phyloP scores from a whole-genome alignment of 805 yeast species.

The Candida yuanshanica region DNA sequence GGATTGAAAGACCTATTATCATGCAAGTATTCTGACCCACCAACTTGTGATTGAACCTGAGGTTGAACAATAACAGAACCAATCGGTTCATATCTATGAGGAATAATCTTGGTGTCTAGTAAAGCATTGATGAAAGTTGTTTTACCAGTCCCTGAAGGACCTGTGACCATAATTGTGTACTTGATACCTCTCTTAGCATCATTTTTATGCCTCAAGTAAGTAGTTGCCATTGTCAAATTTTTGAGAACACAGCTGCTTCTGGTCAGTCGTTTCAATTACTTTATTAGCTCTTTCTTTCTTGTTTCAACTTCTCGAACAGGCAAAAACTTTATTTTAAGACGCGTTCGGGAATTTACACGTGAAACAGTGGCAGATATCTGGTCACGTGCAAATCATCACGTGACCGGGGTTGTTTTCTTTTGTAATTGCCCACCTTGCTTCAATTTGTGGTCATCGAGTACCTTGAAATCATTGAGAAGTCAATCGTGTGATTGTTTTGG shows the following conservation, averaged over 20 bases:
- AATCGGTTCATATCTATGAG: slow-evolving; percentile 48
- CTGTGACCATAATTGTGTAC: slow-evolving; percentile 68
- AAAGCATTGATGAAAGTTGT: slow-evolving; percentile 69
- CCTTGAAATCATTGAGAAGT: too few relatives aligned
- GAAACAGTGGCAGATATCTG: not conserved
- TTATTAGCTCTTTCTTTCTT: not conserved
- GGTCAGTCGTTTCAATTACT: too few relatives aligned
- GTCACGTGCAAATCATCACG: too few relatives aligned
- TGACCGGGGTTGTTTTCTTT: too few relatives aligned
- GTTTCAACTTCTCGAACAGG: not conserved
- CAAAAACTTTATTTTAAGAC: not conserved
- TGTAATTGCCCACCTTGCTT: too few relatives aligned
- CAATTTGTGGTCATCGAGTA: too few relatives aligned
- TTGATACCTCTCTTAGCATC: slow-evolving; percentile 70
- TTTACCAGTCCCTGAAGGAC: slow-evolving; percentile 73
- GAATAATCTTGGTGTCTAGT: slow-evolving; percentile 54
- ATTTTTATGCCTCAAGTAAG: slow-evolving; percentile 43
- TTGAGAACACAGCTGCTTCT: too few relatives aligned
- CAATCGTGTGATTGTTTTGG: too few relatives aligned
- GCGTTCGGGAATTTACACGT: not conserved
- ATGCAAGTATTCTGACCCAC: slow-evolving; percentile 37
- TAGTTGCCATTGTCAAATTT: not conserved
- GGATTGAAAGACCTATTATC: slow-evolving; percentile 61
- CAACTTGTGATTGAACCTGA: slow-evolving; percentile 15
- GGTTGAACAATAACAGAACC: slow-evolving; percentile 26